Evolutionary conservation across 192 early-diverging fungal species (phyloP).

Genomic region (Umbelopsis sp.): DNA sequence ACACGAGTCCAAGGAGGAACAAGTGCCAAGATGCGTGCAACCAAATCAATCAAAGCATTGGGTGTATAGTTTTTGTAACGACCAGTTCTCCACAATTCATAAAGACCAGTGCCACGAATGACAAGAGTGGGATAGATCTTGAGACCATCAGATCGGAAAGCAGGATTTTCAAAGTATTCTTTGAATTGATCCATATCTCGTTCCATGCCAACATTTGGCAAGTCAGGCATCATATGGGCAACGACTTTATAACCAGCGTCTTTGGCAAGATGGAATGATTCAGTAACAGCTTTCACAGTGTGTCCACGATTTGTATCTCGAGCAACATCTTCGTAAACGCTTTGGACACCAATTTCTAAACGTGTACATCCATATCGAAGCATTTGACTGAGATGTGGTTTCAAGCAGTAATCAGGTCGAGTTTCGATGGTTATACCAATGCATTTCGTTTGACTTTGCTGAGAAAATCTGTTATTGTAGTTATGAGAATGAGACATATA

Average conservation of each 20-base stretch:
- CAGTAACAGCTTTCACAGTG: conserved; percentile 96
- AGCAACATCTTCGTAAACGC: conserved; percentile 99
- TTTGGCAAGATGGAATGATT: conserved; percentile 97
- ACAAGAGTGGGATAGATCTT: conserved; percentile 99
- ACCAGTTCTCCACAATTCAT: conserved; percentile 98
- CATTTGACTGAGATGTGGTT: conserved; percentile 98
- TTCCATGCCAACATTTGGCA: conserved; percentile 99
- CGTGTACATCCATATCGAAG: conserved; percentile 98
- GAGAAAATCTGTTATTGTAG: conserved; percentile 69
- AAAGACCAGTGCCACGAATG: conserved; percentile 97
- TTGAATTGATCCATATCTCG: conserved; percentile 99
- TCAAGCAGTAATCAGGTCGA: conserved; percentile 96
- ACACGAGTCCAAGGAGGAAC: conserved; percentile 99
- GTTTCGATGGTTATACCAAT: conserved; percentile 99
- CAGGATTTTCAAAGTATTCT: conserved; percentile 97
- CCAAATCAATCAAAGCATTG: conserved; percentile 92
- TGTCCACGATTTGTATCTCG: conserved; percentile 98
- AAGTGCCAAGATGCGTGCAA: conserved; percentile 92
- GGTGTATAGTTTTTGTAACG: conserved; percentile 98
- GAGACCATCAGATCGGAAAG: conserved; percentile 96
- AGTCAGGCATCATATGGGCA: conserved; percentile 99
- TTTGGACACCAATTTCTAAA: conserved; percentile 98
- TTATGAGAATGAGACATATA: background rate
- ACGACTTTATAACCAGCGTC: conserved; percentile 99
- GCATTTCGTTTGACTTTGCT: conserved; percentile 95